These are phyloP conservation scores for Phytopythium chamaehyphon DNA, from an alignment of 352 stramenopile species.

Conservation along the genomic window DNA sequence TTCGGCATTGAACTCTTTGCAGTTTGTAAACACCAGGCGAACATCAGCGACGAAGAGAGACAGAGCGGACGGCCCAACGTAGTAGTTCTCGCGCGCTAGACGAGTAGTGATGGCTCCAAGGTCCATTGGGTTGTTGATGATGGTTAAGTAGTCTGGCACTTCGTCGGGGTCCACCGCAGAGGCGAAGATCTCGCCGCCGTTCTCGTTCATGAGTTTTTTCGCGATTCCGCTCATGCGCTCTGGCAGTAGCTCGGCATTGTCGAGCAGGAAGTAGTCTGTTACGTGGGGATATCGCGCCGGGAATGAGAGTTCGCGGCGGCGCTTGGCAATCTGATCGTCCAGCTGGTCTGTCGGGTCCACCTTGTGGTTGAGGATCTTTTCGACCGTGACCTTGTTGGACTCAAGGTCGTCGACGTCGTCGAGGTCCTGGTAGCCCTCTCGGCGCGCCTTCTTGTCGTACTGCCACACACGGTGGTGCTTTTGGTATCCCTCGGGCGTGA, in stretches of 20 bases:
- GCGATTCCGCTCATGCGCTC: slow-evolving; percentile 77
- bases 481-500: slow-evolving; percentile 81
- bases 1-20: slow-evolving; percentile 80
- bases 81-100: slow-evolving; percentile 76
- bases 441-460: slow-evolving; percentile 79
- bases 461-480: slow-evolving; percentile 82
- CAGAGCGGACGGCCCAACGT: slow-evolving; percentile 60
- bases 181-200: slow-evolving; percentile 79
- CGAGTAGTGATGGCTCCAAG: slow-evolving; percentile 74
- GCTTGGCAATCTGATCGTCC: slow-evolving; percentile 80
- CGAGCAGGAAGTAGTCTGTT: slow-evolving; percentile 78
- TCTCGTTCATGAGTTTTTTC: slow-evolving; percentile 79
- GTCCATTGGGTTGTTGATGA: slow-evolving; percentile 87
- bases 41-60: slow-evolving; percentile 84
- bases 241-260: slow-evolving; percentile 61
- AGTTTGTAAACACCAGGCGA: slow-evolving; percentile 85
- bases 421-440: slow-evolving; percentile 79
- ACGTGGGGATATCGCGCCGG: slow-evolving; percentile 62
- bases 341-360: slow-evolving; percentile 76
- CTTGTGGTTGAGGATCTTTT: slow-evolving; percentile 88
- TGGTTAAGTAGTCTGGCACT: slow-evolving; percentile 82
- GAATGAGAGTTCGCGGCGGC: slow-evolving; percentile 45
- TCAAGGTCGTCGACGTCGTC: slow-evolving; percentile 88
- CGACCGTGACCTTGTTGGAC: slow-evolving; percentile 81
- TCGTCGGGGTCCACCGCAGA: slow-evolving; percentile 78